Percentiles rank a stretch among this genome's conserved stretches.
Evolutionary conservation across 192 early-diverging fungal genomes (phyloP).

Genomic region (Chytriomyces sp.): DNA sequence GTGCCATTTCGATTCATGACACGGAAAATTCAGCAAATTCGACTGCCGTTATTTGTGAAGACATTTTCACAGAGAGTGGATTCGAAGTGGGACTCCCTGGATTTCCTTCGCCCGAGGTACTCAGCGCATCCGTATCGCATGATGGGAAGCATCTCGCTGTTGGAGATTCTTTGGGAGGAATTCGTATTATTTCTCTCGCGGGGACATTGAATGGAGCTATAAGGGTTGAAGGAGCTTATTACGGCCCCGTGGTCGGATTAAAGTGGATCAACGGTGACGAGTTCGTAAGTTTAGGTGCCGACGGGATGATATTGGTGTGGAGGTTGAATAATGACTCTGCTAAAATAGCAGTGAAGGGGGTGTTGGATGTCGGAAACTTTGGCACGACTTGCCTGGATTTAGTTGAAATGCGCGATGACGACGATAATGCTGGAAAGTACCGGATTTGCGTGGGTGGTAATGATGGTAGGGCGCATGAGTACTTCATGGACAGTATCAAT

Average conservation of each 20-base stretch:
- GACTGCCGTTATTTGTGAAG: background rate
- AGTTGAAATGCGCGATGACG: background rate
- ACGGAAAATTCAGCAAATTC: background rate
- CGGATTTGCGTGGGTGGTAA: conserved; percentile 4
- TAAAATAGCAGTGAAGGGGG: background rate
- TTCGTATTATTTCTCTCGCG: background rate
- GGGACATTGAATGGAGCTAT: background rate
- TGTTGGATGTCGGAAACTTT: conserved; percentile 1
- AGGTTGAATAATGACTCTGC: background rate
- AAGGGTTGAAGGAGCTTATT: background rate
- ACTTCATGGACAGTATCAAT: background rate
- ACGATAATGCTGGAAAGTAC: background rate
- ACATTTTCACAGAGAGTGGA: background rate
- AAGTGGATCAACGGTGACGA: conserved; percentile 7
- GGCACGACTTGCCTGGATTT: conserved; percentile 2
- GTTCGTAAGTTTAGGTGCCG: background rate
- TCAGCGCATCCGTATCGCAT: background rate
- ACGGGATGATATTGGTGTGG: conserved; percentile 5
- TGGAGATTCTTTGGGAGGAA: conserved; percentile 12
- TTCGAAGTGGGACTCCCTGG: conserved; percentile 7
- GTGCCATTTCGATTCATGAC: background rate
- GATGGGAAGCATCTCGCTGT: background rate
- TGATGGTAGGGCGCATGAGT: conserved; percentile 11
- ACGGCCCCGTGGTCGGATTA: background rate
- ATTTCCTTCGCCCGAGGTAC: background rate